phyloP scores from a whole-genome alignment of 148 eudicot species.

The Salicornia ramosissima region DNA sequence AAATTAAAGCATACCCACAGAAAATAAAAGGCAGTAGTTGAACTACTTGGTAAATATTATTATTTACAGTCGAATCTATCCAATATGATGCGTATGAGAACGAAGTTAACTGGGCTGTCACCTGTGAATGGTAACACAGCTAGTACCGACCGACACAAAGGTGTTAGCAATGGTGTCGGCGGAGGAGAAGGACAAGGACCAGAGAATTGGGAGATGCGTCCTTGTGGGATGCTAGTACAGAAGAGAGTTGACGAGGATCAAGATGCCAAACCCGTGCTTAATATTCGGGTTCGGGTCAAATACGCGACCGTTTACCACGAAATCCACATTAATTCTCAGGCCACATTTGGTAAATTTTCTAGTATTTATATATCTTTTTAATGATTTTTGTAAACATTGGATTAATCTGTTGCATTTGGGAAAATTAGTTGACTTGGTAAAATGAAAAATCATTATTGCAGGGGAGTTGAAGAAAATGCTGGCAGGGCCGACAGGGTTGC shows the following conservation, averaged over 20 bases:
- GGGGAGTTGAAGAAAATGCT: conserved; percentile 93
- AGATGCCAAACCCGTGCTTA: conserved; percentile 44
- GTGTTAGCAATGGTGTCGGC: conserved; percentile 17
- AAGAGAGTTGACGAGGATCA: conserved; percentile 58
- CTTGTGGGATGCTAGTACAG: conserved; percentile 90
- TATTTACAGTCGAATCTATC: neutral
- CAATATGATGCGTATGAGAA: conserved; percentile 83
- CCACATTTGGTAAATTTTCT: conserved; percentile 65
- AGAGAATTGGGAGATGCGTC: conserved; percentile 80
- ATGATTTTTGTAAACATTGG: neutral
- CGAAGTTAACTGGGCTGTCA: conserved; percentile 39
- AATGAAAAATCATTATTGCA: conserved; percentile 16
- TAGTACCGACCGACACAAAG: conserved; percentile 16
- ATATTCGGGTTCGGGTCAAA: conserved; percentile 76
- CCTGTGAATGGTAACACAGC: conserved; percentile 23
- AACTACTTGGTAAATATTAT: too few relatives aligned
- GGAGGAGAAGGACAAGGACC: conserved; percentile 18
- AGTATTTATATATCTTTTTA: too few relatives aligned
- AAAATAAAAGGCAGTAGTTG: too few relatives aligned
- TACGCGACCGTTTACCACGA: conserved; percentile 62
- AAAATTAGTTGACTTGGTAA: conserved; percentile 3
- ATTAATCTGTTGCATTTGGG: neutral
- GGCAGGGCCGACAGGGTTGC: conserved; percentile 73
- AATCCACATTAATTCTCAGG: conserved; percentile 61
- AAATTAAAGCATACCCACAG: too few relatives aligned